A percentile compares a stretch with the other conserved stretches of the same genome.
Conservation (phyloP, 2,329 filamentous ascomycete species). For the Paecilomyces fulvus region DNA sequence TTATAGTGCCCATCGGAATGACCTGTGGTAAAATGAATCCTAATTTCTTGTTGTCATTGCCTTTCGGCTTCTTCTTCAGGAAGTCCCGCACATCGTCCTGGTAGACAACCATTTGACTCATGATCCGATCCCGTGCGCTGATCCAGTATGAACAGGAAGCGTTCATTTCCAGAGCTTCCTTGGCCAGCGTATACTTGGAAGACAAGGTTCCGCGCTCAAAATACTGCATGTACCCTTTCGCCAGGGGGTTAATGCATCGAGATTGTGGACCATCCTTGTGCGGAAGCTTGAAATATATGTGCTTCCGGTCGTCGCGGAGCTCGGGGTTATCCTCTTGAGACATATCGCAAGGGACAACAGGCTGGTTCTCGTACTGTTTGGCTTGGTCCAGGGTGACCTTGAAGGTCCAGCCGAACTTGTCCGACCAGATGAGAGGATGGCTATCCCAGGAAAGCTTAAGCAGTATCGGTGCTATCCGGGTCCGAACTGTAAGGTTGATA, state of each 20-base stretch:
- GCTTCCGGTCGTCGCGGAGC: conserved; percentile 57
- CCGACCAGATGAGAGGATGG: conserved; percentile 84
- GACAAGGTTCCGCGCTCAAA: conserved; percentile 84
- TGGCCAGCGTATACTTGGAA: conserved; percentile 82
- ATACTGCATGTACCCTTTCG: conserved; percentile 81
- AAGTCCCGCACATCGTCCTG: conserved; percentile 48
- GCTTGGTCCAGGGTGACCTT: conserved; percentile 58
- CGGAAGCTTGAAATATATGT: conserved; percentile 83
- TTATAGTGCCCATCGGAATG: conserved; percentile 98
- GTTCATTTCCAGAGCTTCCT: conserved; percentile 96
- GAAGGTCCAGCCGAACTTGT: conserved; percentile 90
- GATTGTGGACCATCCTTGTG: conserved; percentile 89
- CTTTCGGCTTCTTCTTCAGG: conserved; percentile 7
- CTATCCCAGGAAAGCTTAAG: conserved; percentile 83
- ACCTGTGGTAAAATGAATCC: conserved; percentile 92
- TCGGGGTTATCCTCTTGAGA: conserved; percentile 59
- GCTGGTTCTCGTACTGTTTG: conserved; percentile 58
- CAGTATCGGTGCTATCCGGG: conserved; percentile 76
- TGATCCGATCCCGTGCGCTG: conserved; percentile 85
- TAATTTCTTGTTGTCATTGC: conserved; percentile 25
- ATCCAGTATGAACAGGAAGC: conserved; percentile 99
- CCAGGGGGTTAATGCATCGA: conserved; percentile 77
- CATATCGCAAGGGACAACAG: conserved; percentile 69
- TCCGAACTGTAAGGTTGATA: conserved; percentile 76
- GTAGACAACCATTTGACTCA: conserved; percentile 91